Evolutionary conservation across 805 yeast species (phyloP), one percentile per base, ranked within the genome.

Genomic region (Myxozyma neglecta): DNA sequence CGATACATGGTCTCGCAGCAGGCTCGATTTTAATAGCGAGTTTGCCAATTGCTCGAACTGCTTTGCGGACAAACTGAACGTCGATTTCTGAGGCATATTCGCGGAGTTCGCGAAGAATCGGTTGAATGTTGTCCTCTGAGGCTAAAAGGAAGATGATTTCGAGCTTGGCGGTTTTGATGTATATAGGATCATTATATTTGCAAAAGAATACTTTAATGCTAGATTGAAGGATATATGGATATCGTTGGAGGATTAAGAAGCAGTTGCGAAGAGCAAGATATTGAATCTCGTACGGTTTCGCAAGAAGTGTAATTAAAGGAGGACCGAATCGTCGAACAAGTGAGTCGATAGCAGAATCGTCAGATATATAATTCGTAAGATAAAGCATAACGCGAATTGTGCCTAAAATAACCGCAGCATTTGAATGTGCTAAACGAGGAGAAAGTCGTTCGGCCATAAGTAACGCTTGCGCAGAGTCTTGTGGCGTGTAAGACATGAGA

Each of bases 61-160:
- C 91, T 70, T 90, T 89, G 59, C 96, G 79, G 1, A 92, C 89
- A 87, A 91, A 90, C 60, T 88, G 87, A 29, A 86, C 82, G 73
- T 92, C 97, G 13, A 89, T 85, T 69, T 90, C 97, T 0, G 90
- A 83, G 4, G 96, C 96, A 73, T 92, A 92, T 69, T 88, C 96
- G 65, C 85, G 87, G 56, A 92, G 74, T 71, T 92, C 98, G 16
- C 83, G 76, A 50, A 92, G 76, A 0, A 93, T 90, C 43, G 79
- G 74, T 5, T 77, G 78, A 50, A 87, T 78, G 68, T 88, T 89
- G 9, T 73, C 66, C 56, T 83, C 85, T 69, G 84, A 81, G 0
- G 97, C 96, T 51, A 93, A 76, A 42, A 90, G 77, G 68, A 88
- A 89, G 24, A 93, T 85, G 61, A 94, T 87, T 71, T 93, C 97